A percentile compares a stretch with the other conserved stretches of the same genome.
phyloP scores from a whole-genome alignment of 208 protist genomes.

The Leishmania braziliensis region DNA sequence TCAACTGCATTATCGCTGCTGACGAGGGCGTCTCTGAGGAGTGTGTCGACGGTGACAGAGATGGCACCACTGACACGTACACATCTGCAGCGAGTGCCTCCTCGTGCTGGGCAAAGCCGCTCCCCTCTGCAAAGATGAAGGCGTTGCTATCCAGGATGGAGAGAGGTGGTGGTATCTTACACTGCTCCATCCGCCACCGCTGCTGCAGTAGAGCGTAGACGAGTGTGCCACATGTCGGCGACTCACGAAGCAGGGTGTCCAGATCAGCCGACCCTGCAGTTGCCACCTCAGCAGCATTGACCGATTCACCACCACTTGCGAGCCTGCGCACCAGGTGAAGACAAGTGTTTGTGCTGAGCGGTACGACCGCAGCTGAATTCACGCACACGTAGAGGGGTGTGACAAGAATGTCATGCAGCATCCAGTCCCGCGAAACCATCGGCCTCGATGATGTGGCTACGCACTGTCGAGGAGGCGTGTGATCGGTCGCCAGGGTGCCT shows the following conservation, averaged over 20 bases:
- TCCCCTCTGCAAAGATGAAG: not conserved
- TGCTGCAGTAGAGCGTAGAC: constrained; percentile 19
- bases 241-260: constrained; percentile 1
- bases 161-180: not conserved
- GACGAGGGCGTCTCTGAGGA: not conserved
- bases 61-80: constrained; percentile 6
- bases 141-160: not conserved
- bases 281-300: not conserved
- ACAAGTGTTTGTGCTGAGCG: not conserved
- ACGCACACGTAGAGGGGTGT: constrained; percentile 30
- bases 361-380: constrained; percentile 1
- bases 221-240: constrained; percentile 6
- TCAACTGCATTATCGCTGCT: not conserved
- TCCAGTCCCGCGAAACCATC: not conserved
- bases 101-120: not conserved
- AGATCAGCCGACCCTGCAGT: not conserved
- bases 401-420: constrained; percentile 14
- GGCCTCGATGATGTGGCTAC: not conserved
- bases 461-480: not conserved
- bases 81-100: constrained; percentile 10
- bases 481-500: not conserved
- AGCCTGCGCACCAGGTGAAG: not conserved
- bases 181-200: not conserved
- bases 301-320: not conserved
- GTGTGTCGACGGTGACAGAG: not conserved